Evolutionary conservation across 768 basidiomycete genomes (phyloP).

Genomic region (Pholiota molesta): DNA sequence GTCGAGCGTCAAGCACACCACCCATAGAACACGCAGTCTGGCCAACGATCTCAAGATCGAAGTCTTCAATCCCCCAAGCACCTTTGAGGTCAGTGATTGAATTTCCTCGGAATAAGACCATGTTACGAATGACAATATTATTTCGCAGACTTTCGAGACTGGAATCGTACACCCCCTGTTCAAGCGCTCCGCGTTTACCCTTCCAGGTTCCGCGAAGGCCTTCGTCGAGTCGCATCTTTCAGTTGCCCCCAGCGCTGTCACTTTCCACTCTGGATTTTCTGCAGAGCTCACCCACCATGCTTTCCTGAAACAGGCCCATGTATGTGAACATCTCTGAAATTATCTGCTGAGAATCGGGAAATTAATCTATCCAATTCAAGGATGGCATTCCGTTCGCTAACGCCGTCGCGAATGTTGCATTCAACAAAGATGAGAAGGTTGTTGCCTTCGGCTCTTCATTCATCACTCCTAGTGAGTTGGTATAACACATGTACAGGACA

Average conservation of each 20-base stretch:
- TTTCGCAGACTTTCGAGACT: constrained; percentile 29
- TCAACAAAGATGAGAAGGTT: constrained; percentile 28
- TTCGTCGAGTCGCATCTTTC: constrained; percentile 29
- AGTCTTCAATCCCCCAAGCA: constrained; percentile 38
- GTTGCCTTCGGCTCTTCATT: constrained; percentile 36
- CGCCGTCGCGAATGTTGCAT: constrained; percentile 38
- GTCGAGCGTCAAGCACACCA: constrained; percentile 32
- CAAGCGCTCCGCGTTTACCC: constrained; percentile 23
- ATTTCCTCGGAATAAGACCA: background rate
- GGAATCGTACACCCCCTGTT: constrained; percentile 34
- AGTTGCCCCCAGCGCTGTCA: constrained; percentile 23
- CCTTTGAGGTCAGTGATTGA: constrained; percentile 32
- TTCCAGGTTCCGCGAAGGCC: constrained; percentile 27
- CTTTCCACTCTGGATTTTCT: constrained; percentile 30
- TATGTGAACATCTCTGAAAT: constrained; percentile 9
- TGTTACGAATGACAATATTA: too few species aligned
- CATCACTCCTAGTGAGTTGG: constrained; percentile 12
- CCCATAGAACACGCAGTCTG: constrained; percentile 33
- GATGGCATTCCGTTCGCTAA: constrained; percentile 35
- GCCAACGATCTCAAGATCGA: constrained; percentile 33
- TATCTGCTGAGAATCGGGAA: background rate
- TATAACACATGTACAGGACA: constrained; percentile 7
- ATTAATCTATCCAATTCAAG: constrained; percentile 15
- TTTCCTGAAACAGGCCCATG: constrained; percentile 30
- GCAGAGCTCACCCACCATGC: constrained; percentile 29